A percentile compares a stretch with the other conserved stretches of the same genome.
phyloP scores from a whole-genome alignment of 495 filamentous ascomycete genomes.

The Rostrohypoxylon terebratum region DNA sequence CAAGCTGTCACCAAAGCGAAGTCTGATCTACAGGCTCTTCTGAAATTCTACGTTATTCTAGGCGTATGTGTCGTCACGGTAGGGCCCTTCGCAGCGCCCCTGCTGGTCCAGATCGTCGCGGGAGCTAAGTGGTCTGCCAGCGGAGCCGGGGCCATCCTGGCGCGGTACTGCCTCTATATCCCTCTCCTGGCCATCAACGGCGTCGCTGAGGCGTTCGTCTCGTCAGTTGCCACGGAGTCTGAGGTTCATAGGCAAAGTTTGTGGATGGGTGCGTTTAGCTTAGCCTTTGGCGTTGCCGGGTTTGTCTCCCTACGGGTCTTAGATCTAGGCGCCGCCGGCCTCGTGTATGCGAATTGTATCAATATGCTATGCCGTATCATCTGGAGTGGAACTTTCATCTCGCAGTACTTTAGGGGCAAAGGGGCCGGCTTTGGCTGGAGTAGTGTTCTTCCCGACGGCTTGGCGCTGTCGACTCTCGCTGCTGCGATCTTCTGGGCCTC shows the following conservation, averaged over 20 bases:
- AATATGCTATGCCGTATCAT: constrained; percentile 86
- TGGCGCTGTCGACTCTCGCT: constrained; percentile 31
- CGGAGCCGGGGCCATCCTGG: constrained; percentile 71
- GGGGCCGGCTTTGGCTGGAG: constrained; percentile 50
- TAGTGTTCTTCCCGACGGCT: constrained; percentile 32
- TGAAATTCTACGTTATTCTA: constrained; percentile 74
- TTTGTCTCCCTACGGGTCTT: constrained; percentile 75
- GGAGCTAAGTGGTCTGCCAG: constrained; percentile 77
- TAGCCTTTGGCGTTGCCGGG: constrained; percentile 75
- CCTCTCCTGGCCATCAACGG: constrained; percentile 93
- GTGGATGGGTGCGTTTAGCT: constrained; percentile 85
- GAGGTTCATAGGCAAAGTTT: constrained; percentile 79
- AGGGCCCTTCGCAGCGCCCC: constrained; percentile 77
- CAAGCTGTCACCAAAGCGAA: constrained; percentile 52
- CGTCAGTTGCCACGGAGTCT: constrained; percentile 76
- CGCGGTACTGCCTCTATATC: constrained; percentile 89
- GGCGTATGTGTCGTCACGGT: constrained; percentile 73
- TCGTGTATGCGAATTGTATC: constrained; percentile 86
- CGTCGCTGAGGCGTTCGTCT: constrained; percentile 90
- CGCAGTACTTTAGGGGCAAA: constrained; percentile 65
- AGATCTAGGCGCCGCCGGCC: constrained; percentile 76
- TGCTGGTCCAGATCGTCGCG: constrained; percentile 76
- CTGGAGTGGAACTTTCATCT: constrained; percentile 82
- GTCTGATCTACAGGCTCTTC: constrained; percentile 61
- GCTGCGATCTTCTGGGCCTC: constrained; percentile 42